Base-by-base conservation (phyloP, 352 stramenopile genomes). In the Phytophthora tubulina region DNA sequence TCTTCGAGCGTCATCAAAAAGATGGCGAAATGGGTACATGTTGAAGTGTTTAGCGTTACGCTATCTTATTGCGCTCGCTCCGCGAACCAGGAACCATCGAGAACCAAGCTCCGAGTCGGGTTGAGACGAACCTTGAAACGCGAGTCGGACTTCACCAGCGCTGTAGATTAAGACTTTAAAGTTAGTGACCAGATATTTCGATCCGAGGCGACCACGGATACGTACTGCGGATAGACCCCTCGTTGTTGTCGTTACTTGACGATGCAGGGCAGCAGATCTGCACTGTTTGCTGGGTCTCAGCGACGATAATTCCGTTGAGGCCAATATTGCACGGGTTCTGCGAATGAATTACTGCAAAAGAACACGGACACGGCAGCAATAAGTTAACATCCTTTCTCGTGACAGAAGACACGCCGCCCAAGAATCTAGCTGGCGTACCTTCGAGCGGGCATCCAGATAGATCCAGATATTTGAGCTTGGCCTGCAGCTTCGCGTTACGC, bases 381-480 rank as follows among this genome's bases (percentile, higher is more conserved):
- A 51, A 53, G 30, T 50, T 27, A 42, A 11, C 38, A 54, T 52
- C 35, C 27, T 21, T 8, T 21, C 49, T 10, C n/a, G 17, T 50
- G 21, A 39, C 6, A 41, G 2, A 64, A 42, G 11, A 31, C 6
- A 3, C 32, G 31, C 2, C 45, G 17, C n/a, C 15, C 15, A 49
- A 35, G 5, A 3, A 51, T 35, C 32, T 39, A 36, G 27, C 27
- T 4, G 6, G 44, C 67, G 36, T 68, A 93, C 85, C 79, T 90
- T 91, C 81, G 27, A 93, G 45, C 1, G 81, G 82, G 53, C 84
- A 93, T 10, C 87, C 87, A 2, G 86, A 92, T 6, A 94, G 74
- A 64, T 94, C 87, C 56, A 93, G 50, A 35, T 59, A 75, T 32
- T 86, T 86, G 21, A 94, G 62, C 59, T 91, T 93, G 5, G 74